Evolutionary conservation across 2,329 filamentous ascomycete genomes (phyloP).

Genomic region (Aschersonia sp.): DNA sequence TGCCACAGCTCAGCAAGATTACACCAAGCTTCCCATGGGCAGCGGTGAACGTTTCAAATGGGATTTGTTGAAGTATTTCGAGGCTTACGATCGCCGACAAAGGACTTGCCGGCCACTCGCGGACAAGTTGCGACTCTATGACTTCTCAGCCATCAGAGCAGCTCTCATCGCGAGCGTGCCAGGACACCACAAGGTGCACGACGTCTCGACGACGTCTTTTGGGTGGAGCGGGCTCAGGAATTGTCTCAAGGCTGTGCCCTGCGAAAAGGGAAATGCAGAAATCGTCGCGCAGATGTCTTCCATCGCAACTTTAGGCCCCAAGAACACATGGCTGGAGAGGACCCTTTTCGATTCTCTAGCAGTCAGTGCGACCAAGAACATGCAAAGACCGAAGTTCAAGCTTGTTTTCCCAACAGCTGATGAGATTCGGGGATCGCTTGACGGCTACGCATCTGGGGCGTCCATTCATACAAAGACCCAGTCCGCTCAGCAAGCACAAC

Average conservation of each 20-base stretch:
- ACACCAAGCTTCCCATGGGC: slow-evolving; percentile 22
- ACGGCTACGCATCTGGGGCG: slow-evolving; percentile 62
- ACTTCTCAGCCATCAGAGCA: slow-evolving; percentile 56
- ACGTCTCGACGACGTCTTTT: slow-evolving; percentile 44
- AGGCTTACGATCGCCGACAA: slow-evolving; percentile 47
- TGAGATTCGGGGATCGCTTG: slow-evolving; percentile 61
- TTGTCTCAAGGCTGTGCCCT: slow-evolving; percentile 39
- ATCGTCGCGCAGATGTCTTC: slow-evolving; percentile 61
- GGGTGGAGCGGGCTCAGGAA: slow-evolving; percentile 59
- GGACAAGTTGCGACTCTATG: slow-evolving; percentile 41
- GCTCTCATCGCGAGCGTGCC: slow-evolving; percentile 70
- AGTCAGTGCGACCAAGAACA: slow-evolving; percentile 12
- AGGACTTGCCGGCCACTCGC: slow-evolving; percentile 39
- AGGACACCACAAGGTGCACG: slow-evolving; percentile 40
- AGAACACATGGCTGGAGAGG: slow-evolving; percentile 56
- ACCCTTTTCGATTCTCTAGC: slow-evolving; percentile 41
- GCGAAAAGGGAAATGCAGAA: slow-evolving; percentile 23
- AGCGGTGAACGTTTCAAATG: slow-evolving; percentile 58
- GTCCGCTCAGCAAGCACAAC: slow-evolving; percentile 54
- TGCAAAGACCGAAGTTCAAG: slow-evolving; percentile 37
- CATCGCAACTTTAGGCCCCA: slow-evolving; percentile 61
- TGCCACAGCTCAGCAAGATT: background rate
- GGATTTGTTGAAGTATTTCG: slow-evolving; percentile 60
- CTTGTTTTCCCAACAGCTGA: slow-evolving; percentile 70
- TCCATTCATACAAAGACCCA: slow-evolving; percentile 75